Base-by-base conservation (phyloP, 495 filamentous ascomycete genomes). In the Penicillium canariense region DNA sequence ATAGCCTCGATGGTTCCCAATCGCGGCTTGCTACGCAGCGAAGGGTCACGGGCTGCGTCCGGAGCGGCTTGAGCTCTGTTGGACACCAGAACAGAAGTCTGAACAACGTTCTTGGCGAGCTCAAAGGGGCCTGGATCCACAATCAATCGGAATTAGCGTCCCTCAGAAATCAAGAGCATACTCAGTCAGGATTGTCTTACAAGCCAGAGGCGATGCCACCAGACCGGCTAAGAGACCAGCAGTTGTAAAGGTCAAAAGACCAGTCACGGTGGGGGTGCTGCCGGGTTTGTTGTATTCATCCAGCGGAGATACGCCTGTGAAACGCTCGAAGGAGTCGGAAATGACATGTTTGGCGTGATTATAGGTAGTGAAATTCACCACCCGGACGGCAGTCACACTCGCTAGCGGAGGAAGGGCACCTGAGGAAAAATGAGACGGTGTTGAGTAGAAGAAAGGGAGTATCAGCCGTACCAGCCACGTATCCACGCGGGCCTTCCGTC, bases 331-430 rank as follows among this genome's bases (percentile, higher is more conserved):
- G 9, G 65, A 60, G 7, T 68, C 67, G 32, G 88, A 85, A 61
- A 92, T 87, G 10, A 74, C 70, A 68, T 90, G 84, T 72, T 96
- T 96, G 34, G 89, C 86, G 32, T 79, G 80, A 68, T 91, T 89
- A 74, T 97, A 97, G 50, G 93, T 87, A 30, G 90, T 92, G 66
- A 97, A 96, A n/a, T 89, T 94, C 46, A 96, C 80, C 17, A 93
- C 94, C 31, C 92, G 85, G 50, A 96, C 91, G 44, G 90, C 79
- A 8, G 92, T 96, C 45, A 97, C 88, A 75, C 89, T 94, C 17
- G 83, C 83, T 65, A 97, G 77, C 28, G 92, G 92, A 44, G 90
- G 88, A 31, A 86, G 80, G 56, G 86, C 84, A 61, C 89, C 89
- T 92, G 59, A 43, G 36, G 34, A n/a, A 48, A 45, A 27, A 40